Percentiles rank a stretch among this genome's conserved stretches.
Evolutionary conservation across 805 yeast species (phyloP).

Genomic region (Metschnikowia dekortorum): DNA sequence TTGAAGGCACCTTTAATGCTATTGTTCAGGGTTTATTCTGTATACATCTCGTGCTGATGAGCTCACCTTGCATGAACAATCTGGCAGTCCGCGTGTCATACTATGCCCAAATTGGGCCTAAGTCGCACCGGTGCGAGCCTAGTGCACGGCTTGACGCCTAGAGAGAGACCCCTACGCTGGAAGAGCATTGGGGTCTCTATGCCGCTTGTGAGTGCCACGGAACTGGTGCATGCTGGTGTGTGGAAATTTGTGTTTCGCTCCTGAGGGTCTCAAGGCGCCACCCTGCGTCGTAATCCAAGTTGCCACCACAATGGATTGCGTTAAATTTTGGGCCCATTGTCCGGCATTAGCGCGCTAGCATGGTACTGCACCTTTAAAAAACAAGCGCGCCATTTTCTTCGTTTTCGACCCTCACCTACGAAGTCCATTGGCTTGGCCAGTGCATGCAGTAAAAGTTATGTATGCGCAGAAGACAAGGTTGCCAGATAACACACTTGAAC

Average conservation of each 20-base stretch:
- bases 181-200: neutral
- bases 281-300: no score
- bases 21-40: neutral
- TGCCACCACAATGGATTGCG: neutral
- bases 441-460: neutral
- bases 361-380: neutral
- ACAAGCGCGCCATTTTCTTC: neutral
- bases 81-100: slow-evolving; percentile 1
- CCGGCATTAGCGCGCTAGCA: neutral
- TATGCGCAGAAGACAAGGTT: neutral
- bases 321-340: neutral
- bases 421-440: no score
- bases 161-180: no score
- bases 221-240: neutral
- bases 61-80: slow-evolving; percentile 2
- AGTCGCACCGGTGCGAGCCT: neutral
- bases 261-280: no score
- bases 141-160: neutral
- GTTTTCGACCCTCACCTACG: neutral
- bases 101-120: neutral
- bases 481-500: no score
- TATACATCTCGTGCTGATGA: neutral
- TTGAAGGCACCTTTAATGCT: neutral
- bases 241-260: neutral
- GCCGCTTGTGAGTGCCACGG: neutral